These are phyloP conservation scores for Myrica gale DNA, from an alignment of 306 rosid species.

Conservation along the genomic window DNA sequence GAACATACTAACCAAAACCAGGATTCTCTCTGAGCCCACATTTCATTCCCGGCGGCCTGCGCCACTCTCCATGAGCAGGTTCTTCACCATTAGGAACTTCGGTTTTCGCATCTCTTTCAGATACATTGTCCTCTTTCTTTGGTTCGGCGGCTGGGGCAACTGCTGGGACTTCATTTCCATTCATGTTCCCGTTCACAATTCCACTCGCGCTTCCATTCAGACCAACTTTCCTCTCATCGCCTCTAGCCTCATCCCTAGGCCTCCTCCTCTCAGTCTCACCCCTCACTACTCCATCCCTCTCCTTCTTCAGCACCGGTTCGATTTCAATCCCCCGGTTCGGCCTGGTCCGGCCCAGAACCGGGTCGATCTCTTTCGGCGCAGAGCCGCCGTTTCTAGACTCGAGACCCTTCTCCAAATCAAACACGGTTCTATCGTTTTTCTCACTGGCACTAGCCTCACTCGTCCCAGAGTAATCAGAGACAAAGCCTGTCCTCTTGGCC, in stretches of 20 bases:
- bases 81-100: slow-evolving; percentile 44
- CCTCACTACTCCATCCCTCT: slow-evolving; percentile 35
- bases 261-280: slow-evolving; percentile 40
- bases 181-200: slow-evolving; percentile 21
- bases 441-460: slow-evolving; percentile 55
- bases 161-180: slow-evolving; percentile 30
- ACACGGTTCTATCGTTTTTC: slow-evolving; percentile 44
- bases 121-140: slow-evolving; percentile 40
- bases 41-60: slow-evolving; percentile 48
- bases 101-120: slow-evolving; percentile 44
- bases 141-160: slow-evolving; percentile 40
- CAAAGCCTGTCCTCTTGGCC: slow-evolving; percentile 93
- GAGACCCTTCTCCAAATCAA: slow-evolving; percentile 50
- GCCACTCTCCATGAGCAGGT: slow-evolving; percentile 45
- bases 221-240: slow-evolving; percentile 41
- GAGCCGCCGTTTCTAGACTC: slow-evolving; percentile 52
- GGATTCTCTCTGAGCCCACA: slow-evolving; percentile 70
- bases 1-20: slow-evolving; percentile 57
- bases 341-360: slow-evolving; percentile 63
- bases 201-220: slow-evolving; percentile 37
- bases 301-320: slow-evolving; percentile 41
- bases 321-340: slow-evolving; percentile 56
- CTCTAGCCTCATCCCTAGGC: slow-evolving; percentile 38
- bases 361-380: slow-evolving; percentile 85
- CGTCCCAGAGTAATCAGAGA: slow-evolving; percentile 71